Evolutionary conservation across 306 rosid genomes (phyloP).

Genomic region (Geum urbanum): DNA sequence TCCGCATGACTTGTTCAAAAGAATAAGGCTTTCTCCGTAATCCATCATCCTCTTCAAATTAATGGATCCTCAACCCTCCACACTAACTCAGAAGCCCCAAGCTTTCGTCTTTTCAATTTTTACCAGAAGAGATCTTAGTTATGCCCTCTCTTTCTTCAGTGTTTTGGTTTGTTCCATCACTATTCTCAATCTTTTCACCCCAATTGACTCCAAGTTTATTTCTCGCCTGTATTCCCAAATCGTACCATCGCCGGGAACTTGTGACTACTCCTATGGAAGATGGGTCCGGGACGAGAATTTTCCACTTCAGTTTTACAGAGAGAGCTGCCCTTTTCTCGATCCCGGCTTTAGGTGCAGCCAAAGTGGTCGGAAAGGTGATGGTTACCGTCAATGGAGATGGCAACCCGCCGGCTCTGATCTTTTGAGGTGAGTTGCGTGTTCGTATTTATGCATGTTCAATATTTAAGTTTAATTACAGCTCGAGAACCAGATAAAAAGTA

Average conservation of each 20-base stretch:
- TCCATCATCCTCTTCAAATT: constrained; percentile 17
- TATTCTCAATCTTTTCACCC: constrained; percentile 29
- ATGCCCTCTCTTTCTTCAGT: constrained; percentile 36
- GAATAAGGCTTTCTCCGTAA: background rate
- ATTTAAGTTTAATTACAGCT: background rate
- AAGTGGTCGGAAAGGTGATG: constrained; percentile 55
- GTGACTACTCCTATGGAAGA: constrained; percentile 64
- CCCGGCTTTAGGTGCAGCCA: constrained; percentile 76
- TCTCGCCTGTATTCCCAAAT: constrained; percentile 28
- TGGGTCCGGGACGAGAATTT: constrained; percentile 57
- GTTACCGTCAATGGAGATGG: constrained; percentile 71
- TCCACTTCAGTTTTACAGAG: constrained; percentile 38
- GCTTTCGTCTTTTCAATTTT: constrained; percentile 5
- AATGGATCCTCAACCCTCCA: constrained; percentile 48
- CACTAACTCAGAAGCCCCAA: constrained; percentile 21
- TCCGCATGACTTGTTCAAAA: constrained; percentile 17
- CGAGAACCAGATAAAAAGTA: background rate
- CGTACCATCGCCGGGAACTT: constrained; percentile 12
- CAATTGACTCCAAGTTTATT: constrained; percentile 34
- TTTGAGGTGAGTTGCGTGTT: constrained; percentile 46
- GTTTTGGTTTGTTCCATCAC: constrained; percentile 33
- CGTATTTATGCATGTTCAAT: no score
- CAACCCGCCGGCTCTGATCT: constrained; percentile 62
- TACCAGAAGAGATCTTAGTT: constrained; percentile 44
- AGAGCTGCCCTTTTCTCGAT: constrained; percentile 73